Conservation (phyloP, 2,329 filamentous ascomycete species). For the Tolypocladium inflatum region DNA sequence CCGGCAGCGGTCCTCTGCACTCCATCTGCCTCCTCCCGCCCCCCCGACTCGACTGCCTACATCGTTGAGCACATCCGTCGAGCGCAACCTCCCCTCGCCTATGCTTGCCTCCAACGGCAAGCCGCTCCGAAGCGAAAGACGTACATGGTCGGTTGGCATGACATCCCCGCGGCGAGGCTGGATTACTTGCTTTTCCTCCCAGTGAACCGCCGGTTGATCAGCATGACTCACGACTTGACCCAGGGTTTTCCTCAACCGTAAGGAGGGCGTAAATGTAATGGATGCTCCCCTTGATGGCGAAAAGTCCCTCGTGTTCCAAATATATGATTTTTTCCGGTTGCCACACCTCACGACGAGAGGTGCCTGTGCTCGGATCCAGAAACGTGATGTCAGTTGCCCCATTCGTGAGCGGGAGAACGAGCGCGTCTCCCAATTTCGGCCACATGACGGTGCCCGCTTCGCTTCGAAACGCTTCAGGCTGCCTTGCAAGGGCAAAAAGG, state of each 20-base stretch:
- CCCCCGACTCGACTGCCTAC: slow-evolving; percentile 41
- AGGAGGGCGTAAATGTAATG: background rate
- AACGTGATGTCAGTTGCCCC: background rate
- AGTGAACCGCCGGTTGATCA: too few species aligned
- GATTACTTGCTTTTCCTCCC: too few species aligned
- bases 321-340: background rate
- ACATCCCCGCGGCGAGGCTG: slow-evolving; percentile 39
- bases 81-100: slow-evolving; percentile 28
- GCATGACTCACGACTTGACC: too few species aligned
- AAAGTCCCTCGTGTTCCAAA: background rate
- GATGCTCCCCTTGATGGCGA: background rate
- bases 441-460: background rate
- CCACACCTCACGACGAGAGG: background rate
- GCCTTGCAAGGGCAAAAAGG: background rate
- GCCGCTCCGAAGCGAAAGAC: slow-evolving; percentile 32
- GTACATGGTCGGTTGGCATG: slow-evolving; percentile 46
- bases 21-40: slow-evolving; percentile 35
- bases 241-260: background rate
- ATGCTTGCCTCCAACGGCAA: slow-evolving; percentile 22
- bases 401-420: background rate
- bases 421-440: background rate
- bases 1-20: slow-evolving; percentile 32
- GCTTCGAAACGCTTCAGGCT: background rate
- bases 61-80: slow-evolving; percentile 46
- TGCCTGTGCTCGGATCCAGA: background rate